Percentiles rank a stretch among this genome's conserved stretches.
Evolutionary conservation across 805 yeast species (phyloP).

Genomic region (Metschnikowia chrysomelidarum): DNA sequence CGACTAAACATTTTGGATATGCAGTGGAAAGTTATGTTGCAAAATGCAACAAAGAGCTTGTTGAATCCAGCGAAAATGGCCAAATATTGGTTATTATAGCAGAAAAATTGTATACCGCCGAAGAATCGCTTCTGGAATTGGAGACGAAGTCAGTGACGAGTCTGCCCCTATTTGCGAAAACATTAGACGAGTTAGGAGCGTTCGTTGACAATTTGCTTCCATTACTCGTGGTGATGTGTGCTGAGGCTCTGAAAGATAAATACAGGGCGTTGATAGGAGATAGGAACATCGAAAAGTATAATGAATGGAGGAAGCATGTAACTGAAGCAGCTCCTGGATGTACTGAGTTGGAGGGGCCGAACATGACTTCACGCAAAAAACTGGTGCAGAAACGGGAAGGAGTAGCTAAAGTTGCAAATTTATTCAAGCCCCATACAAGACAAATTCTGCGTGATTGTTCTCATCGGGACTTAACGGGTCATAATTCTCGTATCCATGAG

Average conservation of each 20-base stretch:
- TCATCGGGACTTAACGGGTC: no score
- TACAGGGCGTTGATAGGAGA: conserved; percentile 6
- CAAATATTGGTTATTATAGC: neutral
- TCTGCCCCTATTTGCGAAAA: neutral
- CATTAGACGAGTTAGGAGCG: neutral
- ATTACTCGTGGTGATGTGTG: conserved; percentile 3
- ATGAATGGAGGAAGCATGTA: neutral
- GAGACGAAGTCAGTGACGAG: conserved; percentile 1
- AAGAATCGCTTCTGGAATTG: conserved; percentile 1
- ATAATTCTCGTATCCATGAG: conserved; percentile 3
- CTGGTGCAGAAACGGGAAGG: no score
- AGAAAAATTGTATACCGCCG: conserved; percentile 2
- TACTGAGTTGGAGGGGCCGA: neutral
- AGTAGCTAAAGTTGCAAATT: conserved; percentile 4
- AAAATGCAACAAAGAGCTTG: conserved; percentile 10
- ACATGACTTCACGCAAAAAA: neutral
- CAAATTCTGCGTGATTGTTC: no score
- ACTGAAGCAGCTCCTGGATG: neutral
- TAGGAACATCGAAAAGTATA: conserved; percentile 4
- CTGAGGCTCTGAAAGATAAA: neutral
- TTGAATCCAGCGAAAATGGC: neutral
- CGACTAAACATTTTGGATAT: conserved; percentile 6
- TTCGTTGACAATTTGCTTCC: neutral
- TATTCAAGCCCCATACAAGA: conserved; percentile 1
- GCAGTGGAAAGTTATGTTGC: conserved; percentile 12